Evolutionary conservation across 75 land plant species (phyloP), one percentile per base, ranked within the genome.

Genomic region (Selaginella moellendorffii): DNA sequence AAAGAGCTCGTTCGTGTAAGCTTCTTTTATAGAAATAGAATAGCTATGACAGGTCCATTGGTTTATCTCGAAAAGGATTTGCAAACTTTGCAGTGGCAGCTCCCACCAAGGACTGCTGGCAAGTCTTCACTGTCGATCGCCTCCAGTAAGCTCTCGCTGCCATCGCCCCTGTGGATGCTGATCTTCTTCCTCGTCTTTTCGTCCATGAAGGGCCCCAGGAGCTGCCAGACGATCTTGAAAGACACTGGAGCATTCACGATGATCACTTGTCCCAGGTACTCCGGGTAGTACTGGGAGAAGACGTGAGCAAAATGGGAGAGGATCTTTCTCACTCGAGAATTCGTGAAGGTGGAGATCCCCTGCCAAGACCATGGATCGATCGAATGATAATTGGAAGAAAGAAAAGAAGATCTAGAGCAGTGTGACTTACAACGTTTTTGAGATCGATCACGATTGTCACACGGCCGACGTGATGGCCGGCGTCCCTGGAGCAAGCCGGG

Each of bases 101-200:
- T 42, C 1, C 77, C 77, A 65, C 77, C 77, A 27, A 75, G 62
- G 28, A 75, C 71, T 59, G 64, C 77, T 9, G 77, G 77, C 53
- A 75, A 69, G 25, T 75, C 72, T 63, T 75, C 69, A 1, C 53
- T 27, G 46, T 75, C 77, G 2, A 75, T 69, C 30, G 72, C 42
- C 56, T 75, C 76, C 24, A 71, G 75, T 26, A 75, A 28, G 30
- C 52, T 75, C 8, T 60, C 51, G 12, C 69, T 28, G 31, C 52
- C 72, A 31, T 73, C 65, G 25, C 63, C 58, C 46, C 76, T 75
- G 54, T 73, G 77, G 0, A 76, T 63, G 23, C 72, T 75, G 19
- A 76, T 76, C 56, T 76, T 76, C 58, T 76, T 76, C 27, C 61
- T 75, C 9, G 78, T 76, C 27, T 63, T 73, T 62, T 76, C 72